Evolutionary conservation across 768 basidiomycete species (phyloP).

Genomic region (Collybia sordida): DNA sequence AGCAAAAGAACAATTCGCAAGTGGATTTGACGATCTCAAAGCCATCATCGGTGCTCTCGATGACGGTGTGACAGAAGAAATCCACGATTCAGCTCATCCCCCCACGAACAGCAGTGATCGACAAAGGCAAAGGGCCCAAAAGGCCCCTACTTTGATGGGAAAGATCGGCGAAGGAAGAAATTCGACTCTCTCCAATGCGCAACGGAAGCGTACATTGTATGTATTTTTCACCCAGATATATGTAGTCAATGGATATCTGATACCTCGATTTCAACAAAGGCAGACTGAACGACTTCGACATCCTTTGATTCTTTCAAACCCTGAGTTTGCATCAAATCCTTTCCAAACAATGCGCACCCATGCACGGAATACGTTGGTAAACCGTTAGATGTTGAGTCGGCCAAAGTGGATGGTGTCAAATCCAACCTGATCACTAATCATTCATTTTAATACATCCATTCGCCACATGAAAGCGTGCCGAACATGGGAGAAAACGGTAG

Average conservation of each 20-base stretch:
- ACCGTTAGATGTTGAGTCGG: constrained; percentile 29
- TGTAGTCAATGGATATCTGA: neutral
- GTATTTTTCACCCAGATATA: constrained; percentile 19
- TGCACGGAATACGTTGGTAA: constrained; percentile 74
- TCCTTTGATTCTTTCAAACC: constrained; percentile 65
- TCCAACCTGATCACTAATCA: too few relatives aligned
- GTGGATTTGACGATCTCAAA: constrained; percentile 50
- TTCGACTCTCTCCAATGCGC: constrained; percentile 54
- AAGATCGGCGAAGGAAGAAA: constrained; percentile 70
- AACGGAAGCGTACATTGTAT: constrained; percentile 70
- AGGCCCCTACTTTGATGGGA: constrained; percentile 33
- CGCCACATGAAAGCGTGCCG: too few relatives aligned
- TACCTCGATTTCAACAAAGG: constrained; percentile 32
- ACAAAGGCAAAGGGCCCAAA: constrained; percentile 21
- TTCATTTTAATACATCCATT: too few relatives aligned
- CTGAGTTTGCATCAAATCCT: constrained; percentile 65
- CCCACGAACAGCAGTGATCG: constrained; percentile 14
- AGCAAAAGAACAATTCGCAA: constrained; percentile 57
- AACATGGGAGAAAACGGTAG: neutral
- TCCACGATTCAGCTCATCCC: constrained; percentile 13
- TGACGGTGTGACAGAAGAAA: constrained; percentile 22
- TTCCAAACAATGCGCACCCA: constrained; percentile 80
- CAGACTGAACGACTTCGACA: constrained; percentile 67
- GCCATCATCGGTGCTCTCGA: constrained; percentile 56
- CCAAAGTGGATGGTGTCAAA: too few relatives aligned